Evolutionary conservation across 225 moss, liverwort and hornwort genomes (phyloP).

Genomic region (Sphagnum contortum): DNA sequence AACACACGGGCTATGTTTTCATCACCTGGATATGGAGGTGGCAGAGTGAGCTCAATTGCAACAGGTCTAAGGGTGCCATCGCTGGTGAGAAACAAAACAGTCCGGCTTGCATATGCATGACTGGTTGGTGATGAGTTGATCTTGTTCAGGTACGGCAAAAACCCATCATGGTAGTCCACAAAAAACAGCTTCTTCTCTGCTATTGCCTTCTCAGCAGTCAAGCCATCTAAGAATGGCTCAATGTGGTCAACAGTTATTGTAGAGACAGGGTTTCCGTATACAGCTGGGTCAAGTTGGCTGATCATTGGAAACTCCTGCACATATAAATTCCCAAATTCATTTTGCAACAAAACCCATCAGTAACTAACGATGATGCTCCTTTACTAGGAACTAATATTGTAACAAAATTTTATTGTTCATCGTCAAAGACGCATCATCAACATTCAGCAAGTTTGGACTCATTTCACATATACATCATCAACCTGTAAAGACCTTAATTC

Average conservation of each 20-base stretch:
- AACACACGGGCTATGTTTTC: constrained; percentile 31
- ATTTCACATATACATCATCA: too few relatives aligned
- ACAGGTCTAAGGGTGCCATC: constrained; percentile 46
- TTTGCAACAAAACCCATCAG: neutral
- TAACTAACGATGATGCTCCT: too few relatives aligned
- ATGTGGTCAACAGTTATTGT: constrained; percentile 38
- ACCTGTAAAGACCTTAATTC: too few relatives aligned
- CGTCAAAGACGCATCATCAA: neutral
- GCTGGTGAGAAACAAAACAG: constrained; percentile 42
- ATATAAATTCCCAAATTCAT: too few relatives aligned
- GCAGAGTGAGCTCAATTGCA: constrained; percentile 58
- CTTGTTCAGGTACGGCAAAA: constrained; percentile 41
- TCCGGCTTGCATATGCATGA: constrained; percentile 54
- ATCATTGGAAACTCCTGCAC: constrained; percentile 40
- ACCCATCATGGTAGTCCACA: constrained; percentile 49
- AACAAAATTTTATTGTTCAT: too few relatives aligned
- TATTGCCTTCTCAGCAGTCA: constrained; percentile 30
- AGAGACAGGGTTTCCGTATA: constrained; percentile 27
- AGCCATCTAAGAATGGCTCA: constrained; percentile 44
- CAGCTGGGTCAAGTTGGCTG: constrained; percentile 28
- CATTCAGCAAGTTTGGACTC: neutral
- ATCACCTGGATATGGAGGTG: constrained; percentile 14
- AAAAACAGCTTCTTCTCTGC: constrained; percentile 38
- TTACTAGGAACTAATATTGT: too few relatives aligned
- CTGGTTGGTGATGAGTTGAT: constrained; percentile 37